Evolutionary conservation across 2,329 filamentous ascomycete species (phyloP).

Genomic region (Microdochium bolleyi): DNA sequence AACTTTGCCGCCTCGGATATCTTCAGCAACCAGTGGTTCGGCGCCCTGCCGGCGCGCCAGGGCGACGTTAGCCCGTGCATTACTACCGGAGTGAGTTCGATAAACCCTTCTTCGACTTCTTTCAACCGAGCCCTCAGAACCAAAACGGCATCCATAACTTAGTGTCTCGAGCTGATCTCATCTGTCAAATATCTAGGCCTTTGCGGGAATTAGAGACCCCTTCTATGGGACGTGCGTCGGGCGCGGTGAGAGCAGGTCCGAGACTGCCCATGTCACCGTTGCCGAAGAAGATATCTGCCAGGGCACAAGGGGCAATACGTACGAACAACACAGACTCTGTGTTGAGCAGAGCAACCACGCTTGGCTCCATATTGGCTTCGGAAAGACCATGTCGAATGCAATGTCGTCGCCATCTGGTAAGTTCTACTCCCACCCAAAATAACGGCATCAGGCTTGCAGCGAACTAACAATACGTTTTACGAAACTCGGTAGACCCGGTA

Average conservation of each 20-base stretch:
- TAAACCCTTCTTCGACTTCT: too few relatives aligned
- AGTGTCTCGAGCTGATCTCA: background rate
- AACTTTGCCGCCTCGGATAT: conserved; percentile 16
- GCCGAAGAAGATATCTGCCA: background rate
- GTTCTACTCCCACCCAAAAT: background rate
- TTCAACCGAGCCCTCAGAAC: background rate
- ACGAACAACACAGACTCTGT: conserved; percentile 4
- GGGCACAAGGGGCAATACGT: conserved; percentile 1
- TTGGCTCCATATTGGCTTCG: conserved; percentile 22
- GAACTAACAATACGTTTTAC: background rate
- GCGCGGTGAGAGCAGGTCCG: conserved; percentile 8
- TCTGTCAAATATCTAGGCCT: background rate
- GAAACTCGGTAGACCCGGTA: background rate
- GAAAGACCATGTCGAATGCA: conserved; percentile 20
- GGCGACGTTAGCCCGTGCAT: conserved; percentile 18
- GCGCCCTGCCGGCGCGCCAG: conserved; percentile 13
- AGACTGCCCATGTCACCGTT: background rate
- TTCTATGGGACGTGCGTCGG: conserved; percentile 12
- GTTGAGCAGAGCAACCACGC: conserved; percentile 17
- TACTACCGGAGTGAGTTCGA: conserved; percentile 12
- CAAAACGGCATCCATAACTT: background rate
- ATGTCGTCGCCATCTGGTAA: conserved; percentile 10
- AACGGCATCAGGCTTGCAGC: background rate
- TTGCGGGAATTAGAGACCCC: background rate
- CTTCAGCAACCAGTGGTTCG: conserved; percentile 20